Evolutionary conservation across 2,329 filamentous ascomycete genomes (phyloP).

Genomic region (Talaromyces sp.): DNA sequence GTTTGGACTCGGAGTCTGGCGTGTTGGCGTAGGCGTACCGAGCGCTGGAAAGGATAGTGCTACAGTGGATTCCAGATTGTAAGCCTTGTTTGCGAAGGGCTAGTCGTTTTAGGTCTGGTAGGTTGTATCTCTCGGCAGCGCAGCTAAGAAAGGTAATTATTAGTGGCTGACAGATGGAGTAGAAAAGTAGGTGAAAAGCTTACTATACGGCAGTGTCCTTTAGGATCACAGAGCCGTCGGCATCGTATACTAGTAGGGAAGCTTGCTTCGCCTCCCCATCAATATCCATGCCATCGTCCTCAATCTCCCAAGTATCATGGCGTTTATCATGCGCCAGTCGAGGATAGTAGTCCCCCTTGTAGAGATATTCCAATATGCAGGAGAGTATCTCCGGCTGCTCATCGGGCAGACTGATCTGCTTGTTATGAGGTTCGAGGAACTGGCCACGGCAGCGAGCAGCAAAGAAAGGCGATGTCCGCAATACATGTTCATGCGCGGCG

Average conservation of each 20-base stretch:
- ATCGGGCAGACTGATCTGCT: constrained; percentile 73
- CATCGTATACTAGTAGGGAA: constrained; percentile 62
- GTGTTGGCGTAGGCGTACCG: constrained; percentile 86
- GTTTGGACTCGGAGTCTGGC: constrained; percentile 82
- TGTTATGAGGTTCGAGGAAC: constrained; percentile 57
- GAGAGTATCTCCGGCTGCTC: constrained; percentile 91
- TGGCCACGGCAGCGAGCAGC: constrained; percentile 58
- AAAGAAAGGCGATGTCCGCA: constrained; percentile 77
- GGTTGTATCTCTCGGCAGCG: constrained; percentile 75
- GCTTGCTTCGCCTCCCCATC: constrained; percentile 51
- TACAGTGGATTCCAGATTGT: constrained; percentile 76
- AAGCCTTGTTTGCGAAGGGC: constrained; percentile 85
- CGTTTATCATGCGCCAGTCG: constrained; percentile 78
- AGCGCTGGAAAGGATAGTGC: constrained; percentile 81
- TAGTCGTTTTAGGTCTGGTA: constrained; percentile 79
- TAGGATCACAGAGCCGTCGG: constrained; percentile 63
- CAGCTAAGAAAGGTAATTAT: constrained; percentile 42
- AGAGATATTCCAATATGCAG: constrained; percentile 82
- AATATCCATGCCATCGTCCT: constrained; percentile 47
- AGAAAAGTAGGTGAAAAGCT: constrained; percentile 15
- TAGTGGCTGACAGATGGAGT: constrained; percentile 11
- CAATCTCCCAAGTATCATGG: constrained; percentile 76
- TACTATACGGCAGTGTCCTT: constrained; percentile 86
- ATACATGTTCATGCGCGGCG: constrained; percentile 82
- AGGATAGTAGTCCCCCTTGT: constrained; percentile 91